Evolutionary conservation across 2,329 filamentous ascomycete genomes (phyloP).

Genomic region (Tricladium varicosporioides): DNA sequence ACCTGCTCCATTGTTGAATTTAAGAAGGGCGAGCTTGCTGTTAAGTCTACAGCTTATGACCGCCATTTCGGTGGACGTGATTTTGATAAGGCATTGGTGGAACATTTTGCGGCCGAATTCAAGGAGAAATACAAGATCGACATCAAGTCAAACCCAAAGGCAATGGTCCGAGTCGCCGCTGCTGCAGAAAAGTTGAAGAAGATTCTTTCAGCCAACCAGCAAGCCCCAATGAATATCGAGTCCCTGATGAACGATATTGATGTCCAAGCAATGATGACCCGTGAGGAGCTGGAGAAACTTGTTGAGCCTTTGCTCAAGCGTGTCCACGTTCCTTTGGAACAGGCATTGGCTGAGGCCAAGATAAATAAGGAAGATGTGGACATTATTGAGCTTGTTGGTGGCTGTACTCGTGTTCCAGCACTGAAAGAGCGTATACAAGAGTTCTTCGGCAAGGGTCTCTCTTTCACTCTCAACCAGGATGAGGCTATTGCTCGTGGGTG

Average conservation of each 20-base stretch:
- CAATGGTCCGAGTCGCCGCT: conserved; percentile 78
- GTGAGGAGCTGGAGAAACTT: conserved; percentile 90
- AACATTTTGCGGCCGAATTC: conserved; percentile 95
- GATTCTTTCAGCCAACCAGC: conserved; percentile 91
- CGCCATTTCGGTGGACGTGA: conserved; percentile 96
- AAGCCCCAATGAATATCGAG: conserved; percentile 92
- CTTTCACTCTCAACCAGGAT: conserved; percentile 97
- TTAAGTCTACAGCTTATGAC: conserved; percentile 90
- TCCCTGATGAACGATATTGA: conserved; percentile 98
- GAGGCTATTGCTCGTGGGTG: conserved; percentile 95
- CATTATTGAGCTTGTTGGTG: conserved; percentile 87
- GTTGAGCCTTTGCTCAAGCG: conserved; percentile 79
- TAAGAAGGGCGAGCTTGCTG: conserved; percentile 91
- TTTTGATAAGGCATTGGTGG: conserved; percentile 91
- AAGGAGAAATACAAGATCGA: conserved; percentile 98
- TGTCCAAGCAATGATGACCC: conserved; percentile 83
- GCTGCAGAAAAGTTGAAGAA: conserved; percentile 98
- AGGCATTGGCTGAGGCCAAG: conserved; percentile 91
- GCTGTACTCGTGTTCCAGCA: conserved; percentile 87
- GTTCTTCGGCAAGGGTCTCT: conserved; percentile 91
- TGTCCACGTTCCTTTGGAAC: conserved; percentile 73
- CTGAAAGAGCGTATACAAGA: conserved; percentile 86
- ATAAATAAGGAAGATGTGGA: conserved; percentile 91
- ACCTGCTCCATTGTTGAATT: conserved; percentile 93
- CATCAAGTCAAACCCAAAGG: conserved; percentile 86